These are phyloP conservation scores for Chrysanthemum lavandulifolium DNA, from an alignment of 129 eudicot genomes.

Conservation along the genomic window DNA sequence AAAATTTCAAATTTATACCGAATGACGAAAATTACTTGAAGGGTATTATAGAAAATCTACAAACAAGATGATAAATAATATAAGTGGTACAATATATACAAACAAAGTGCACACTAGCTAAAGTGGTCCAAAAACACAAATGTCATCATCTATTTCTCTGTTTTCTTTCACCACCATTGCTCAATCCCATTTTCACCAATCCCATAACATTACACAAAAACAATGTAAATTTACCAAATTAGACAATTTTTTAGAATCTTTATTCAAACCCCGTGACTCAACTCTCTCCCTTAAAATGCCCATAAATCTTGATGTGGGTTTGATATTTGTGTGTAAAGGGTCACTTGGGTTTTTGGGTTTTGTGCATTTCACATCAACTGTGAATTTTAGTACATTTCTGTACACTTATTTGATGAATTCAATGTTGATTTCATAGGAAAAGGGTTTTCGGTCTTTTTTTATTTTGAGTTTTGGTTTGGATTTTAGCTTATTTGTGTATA, in stretches of 20 bases:
- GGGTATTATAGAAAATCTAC: constrained; percentile 27
- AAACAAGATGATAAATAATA: constrained; percentile 7
- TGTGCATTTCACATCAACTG: constrained; percentile 19
- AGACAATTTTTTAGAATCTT: not conserved
- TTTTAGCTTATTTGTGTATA: constrained; percentile 18
- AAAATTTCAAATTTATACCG: no score
- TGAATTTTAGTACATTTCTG: constrained; percentile 16
- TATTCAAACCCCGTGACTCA: constrained; percentile 32
- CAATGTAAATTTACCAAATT: not conserved
- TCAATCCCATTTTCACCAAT: constrained; percentile 18
- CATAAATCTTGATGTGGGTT: constrained; percentile 25
- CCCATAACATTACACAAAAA: not conserved
- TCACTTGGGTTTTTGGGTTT: constrained; percentile 31
- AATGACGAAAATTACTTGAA: not conserved
- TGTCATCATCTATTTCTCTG: constrained; percentile 43
- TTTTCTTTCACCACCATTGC: constrained; percentile 38
- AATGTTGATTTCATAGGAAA: constrained; percentile 23
- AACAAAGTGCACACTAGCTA: constrained; percentile 9
- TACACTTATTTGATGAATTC: constrained; percentile 25
- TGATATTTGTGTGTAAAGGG: constrained; percentile 26
- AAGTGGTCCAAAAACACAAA: constrained; percentile 48
- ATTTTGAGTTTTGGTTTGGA: constrained; percentile 6
- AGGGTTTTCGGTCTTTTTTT: constrained; percentile 5
- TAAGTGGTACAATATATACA: constrained; percentile 12
- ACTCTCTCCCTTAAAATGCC: constrained; percentile 33